Percentiles rank a stretch among this genome's conserved stretches.
Evolutionary conservation across 106 monocot species (phyloP).

Genomic region (Narthecium ossifragum): DNA sequence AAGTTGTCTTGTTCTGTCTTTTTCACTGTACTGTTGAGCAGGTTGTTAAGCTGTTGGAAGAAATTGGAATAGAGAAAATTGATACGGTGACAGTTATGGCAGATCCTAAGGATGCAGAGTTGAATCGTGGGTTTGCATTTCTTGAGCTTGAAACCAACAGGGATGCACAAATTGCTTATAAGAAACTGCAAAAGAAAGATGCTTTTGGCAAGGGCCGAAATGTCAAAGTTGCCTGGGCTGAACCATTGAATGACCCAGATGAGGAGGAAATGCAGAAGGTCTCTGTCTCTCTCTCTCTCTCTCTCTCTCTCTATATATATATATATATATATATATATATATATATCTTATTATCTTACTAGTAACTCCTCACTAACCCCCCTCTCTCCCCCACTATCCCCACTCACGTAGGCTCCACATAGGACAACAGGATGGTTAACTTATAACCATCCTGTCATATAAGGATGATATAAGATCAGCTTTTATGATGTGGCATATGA

Average conservation of each 20-base stretch:
- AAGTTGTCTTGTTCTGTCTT: neutral
- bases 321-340: too few relatives aligned
- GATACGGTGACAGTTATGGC: constrained; percentile 60
- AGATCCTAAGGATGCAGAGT: constrained; percentile 42
- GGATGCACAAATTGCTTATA: constrained; percentile 80
- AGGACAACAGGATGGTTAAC: too few relatives aligned
- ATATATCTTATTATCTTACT: too few relatives aligned
- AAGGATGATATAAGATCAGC: too few relatives aligned
- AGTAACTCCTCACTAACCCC: too few relatives aligned
- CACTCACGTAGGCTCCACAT: too few relatives aligned
- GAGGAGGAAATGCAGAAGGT: constrained; percentile 94
- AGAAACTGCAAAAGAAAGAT: constrained; percentile 76
- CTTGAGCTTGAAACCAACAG: constrained; percentile 85
- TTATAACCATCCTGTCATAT: too few relatives aligned
- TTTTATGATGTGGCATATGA: too few relatives aligned
- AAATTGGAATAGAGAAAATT: constrained; percentile 81
- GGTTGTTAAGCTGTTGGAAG: constrained; percentile 51
- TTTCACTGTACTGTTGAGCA: constrained; percentile 22
- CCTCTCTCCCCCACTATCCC: too few relatives aligned
- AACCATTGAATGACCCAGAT: constrained; percentile 64
- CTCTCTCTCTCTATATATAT: too few relatives aligned
- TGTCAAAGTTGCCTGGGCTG: constrained; percentile 85
- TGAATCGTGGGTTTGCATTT: constrained; percentile 85
- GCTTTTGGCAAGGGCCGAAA: constrained; percentile 63
- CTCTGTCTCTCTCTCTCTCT: too few relatives aligned